Base-by-base conservation (phyloP, 2,329 filamentous ascomycete genomes). In the Reticulascus tulasneorum region DNA sequence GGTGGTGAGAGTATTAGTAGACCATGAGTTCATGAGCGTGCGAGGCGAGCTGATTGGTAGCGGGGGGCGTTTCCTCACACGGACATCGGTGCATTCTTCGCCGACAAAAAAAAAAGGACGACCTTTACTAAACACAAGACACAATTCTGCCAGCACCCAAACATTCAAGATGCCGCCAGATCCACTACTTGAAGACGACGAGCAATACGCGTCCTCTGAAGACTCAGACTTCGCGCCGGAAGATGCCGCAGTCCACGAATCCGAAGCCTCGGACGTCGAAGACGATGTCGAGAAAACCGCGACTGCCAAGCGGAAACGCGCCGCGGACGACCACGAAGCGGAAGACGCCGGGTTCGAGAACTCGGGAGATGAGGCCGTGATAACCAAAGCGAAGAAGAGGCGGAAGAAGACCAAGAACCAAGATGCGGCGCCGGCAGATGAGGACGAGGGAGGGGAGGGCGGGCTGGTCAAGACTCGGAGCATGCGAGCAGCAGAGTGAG, bases 171-270 rank as follows among this genome's bases (percentile, higher is more conserved):
- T 75, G 71, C 48, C 63, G 10, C 50, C 59, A 30, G 66, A 69
- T 30, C 55, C 59, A 15, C 46, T 57, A 37, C 52, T 54, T n/a
- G n/a, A n/a, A 31, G 63, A 69, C 33, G 69, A 72, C 13, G 67
- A 71, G 16, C 41, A 77, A 40, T 86, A 86, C 50, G 76, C 71
- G 12, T 86, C 82, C 2, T 81, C 82, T 4, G 79, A 86, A 47
- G 84, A 88, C 54, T 84, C 82, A 9, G 82, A 87, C 53, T 87
- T 87, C 44, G 74, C 79, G 17, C 77, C 75, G n/a, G 79, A 78
- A 29, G 66, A 67, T 13, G 69, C 53, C 19, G 50, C 60, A n/a
- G 67, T 66, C 21, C 69, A 63, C 12, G 66, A 60, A 11, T 70
- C 68, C 1, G 67, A 71, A 6, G 65, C 63, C 9, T 75, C 74